Conservation (phyloP, 345 rosid genomes). For the Corchorus olitorius region DNA sequence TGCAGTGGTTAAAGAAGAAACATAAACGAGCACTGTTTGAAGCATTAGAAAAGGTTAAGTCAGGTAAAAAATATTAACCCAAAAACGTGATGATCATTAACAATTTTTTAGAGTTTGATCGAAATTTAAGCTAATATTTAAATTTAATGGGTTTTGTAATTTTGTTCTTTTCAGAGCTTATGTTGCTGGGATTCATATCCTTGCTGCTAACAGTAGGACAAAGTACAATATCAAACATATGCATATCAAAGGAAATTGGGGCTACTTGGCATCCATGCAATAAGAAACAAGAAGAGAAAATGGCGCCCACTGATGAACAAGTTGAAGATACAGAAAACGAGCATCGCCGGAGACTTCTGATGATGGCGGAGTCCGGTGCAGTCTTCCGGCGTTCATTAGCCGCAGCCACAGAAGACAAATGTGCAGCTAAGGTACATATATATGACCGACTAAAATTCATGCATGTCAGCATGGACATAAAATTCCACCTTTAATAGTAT, state of each 20-base stretch:
- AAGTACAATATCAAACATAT: slow-evolving; percentile 49
- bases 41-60: slow-evolving; percentile 90
- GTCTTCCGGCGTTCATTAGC: slow-evolving; percentile 55
- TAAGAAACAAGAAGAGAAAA: not conserved
- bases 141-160: not conserved
- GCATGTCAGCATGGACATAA: not conserved
- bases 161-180: slow-evolving; percentile 54
- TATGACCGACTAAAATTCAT: not conserved
- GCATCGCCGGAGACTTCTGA: slow-evolving; percentile 56
- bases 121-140: not conserved
- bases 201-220: slow-evolving; percentile 70
- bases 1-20: slow-evolving; percentile 71
- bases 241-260: slow-evolving; percentile 56
- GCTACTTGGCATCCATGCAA: slow-evolving; percentile 78
- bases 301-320: not conserved
- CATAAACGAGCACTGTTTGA: slow-evolving; percentile 71
- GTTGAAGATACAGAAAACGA: slow-evolving; percentile 21
- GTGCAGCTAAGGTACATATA: slow-evolving; percentile 46
- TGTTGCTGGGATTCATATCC: slow-evolving; percentile 88
- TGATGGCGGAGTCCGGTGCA: slow-evolving; percentile 26
- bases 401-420: slow-evolving; percentile 44
- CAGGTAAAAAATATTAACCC: slow-evolving; percentile 44
- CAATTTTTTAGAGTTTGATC: not conserved
- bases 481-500: not conserved
- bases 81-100: not conserved